Base-by-base conservation (phyloP, 1,284 basidiomycete species). In the Ustilago bromivora region DNA sequence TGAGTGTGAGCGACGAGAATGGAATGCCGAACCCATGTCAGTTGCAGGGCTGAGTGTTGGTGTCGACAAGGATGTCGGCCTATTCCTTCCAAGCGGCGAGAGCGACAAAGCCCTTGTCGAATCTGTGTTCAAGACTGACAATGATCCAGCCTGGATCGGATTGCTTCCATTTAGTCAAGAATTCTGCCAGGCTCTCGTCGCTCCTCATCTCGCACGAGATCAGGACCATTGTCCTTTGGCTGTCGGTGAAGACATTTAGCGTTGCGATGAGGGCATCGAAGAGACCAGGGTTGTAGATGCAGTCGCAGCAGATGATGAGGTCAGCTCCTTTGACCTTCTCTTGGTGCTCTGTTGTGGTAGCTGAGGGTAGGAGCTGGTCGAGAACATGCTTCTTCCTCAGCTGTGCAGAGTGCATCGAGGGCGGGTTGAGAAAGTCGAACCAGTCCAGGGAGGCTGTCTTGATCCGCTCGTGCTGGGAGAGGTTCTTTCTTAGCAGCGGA, bases 251-350 rank as follows among this genome's bases (percentile, higher is more conserved):
- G 3, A 79, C 56, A 38, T 76, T 66, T 35, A 85, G 53, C 0
- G 83, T 80, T 12, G 74, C 67, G 12, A 85, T 53, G 4, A 85
- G 69, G 13, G 83, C 70, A 2, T 62, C 43, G 47, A 85, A 83
- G 11, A 85, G 66, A 6, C 61, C 57, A 3, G 83, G 82, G 40
- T 84, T 85, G 71, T 80, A 84, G 63, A 84, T 78, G 70, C 80
- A 82, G 53, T 84, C 81, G 52, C 78, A 65, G 57, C 80, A 80
- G 40, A 83, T 35, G 43, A 83, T 68, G 19, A 82, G 28, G n/a
- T 80, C 78, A 4, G 70, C 74, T 23, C 61, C 62, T n/a, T 78
- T 75, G 5, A 69, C 69, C 31, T 56, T 61, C 19, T 49, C 31
- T 17, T 13, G 56, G 5, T 1, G 41, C n/a, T 57, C 54, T 13